Evolutionary conservation across 768 basidiomycete species (phyloP).

Genomic region (Fomitopsis pulvina): DNA sequence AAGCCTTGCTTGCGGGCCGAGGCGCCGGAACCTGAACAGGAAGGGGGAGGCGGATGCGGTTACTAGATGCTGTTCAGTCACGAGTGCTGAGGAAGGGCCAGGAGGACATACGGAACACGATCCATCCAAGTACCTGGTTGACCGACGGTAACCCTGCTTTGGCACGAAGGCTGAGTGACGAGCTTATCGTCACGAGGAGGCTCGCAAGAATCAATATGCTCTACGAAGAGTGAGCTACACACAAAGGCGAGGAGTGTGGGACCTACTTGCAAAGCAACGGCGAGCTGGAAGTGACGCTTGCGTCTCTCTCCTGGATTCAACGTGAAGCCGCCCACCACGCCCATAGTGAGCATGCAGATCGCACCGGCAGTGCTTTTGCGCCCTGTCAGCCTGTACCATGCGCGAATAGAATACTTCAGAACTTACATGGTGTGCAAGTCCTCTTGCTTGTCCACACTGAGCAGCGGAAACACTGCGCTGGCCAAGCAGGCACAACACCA

Average conservation of each 20-base stretch:
- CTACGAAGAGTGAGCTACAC: conserved; percentile 25
- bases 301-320: background rate
- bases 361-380: conserved; percentile 34
- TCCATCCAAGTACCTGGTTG: conserved; percentile 63
- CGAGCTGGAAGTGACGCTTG: conserved; percentile 5
- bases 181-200: conserved; percentile 51
- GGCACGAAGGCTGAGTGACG: conserved; percentile 52
- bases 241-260: background rate
- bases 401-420: background rate
- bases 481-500: conserved; percentile 49
- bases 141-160: conserved; percentile 57
- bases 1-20: conserved; percentile 42
- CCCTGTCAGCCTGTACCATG: background rate
- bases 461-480: conserved; percentile 63
- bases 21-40: conserved; percentile 19
- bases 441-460: conserved; percentile 69
- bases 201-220: conserved; percentile 35
- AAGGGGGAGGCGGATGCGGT: conserved; percentile 48
- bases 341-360: conserved; percentile 33
- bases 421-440: conserved; percentile 53
- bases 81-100: background rate
- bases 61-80: conserved; percentile 25
- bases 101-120: conserved; percentile 40
- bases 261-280: conserved; percentile 6
- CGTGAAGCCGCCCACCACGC: conserved; percentile 11